Percentiles rank a stretch among this genome's conserved stretches.
Conservation (phyloP, 2,329 filamentous ascomycete genomes). For the Hypoxylon rubiginosum region DNA sequence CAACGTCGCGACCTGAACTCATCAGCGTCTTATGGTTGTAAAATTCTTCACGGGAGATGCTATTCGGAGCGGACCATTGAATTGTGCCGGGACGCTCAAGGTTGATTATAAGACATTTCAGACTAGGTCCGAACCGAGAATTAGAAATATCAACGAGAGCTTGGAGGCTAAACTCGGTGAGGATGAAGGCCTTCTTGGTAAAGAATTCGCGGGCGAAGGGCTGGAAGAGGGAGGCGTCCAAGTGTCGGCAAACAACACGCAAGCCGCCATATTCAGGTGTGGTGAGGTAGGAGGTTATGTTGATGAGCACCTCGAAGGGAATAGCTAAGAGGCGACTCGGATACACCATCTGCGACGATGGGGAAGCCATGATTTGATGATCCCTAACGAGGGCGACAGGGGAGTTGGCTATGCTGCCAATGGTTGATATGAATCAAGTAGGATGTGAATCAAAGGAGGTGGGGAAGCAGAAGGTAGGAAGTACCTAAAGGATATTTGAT, state of each 20-base stretch:
- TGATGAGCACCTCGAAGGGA: conserved; percentile 71
- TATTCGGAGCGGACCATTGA: conserved; percentile 28
- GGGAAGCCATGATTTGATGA: conserved; percentile 17
- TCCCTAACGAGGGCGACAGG: too few species aligned
- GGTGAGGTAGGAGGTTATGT: conserved; percentile 65
- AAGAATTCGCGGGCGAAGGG: conserved; percentile 75
- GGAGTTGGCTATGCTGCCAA: too few species aligned
- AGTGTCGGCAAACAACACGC: conserved; percentile 66
- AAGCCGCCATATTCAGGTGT: conserved; percentile 69
- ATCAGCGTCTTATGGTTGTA: conserved; percentile 52
- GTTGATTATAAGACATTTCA: conserved; percentile 65
- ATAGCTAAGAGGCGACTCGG: conserved; percentile 52
- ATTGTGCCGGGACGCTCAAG: conserved; percentile 50
- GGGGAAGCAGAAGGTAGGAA: not conserved
- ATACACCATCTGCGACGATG: conserved; percentile 3
- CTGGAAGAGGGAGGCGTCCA: conserved; percentile 67
- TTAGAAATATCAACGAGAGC: conserved; percentile 64
- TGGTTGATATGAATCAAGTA: not conserved
- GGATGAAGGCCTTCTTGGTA: conserved; percentile 74
- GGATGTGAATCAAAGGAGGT: not conserved
- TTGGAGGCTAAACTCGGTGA: conserved; percentile 66
- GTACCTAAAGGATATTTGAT: not conserved
- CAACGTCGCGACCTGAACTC: conserved; percentile 61
- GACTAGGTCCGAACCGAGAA: conserved; percentile 55
- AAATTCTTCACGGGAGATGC: conserved; percentile 48